Evolutionary conservation across 352 stramenopile species (phyloP), one percentile per base, ranked within the genome.

Genomic region (Phytophthora aleatoria): DNA sequence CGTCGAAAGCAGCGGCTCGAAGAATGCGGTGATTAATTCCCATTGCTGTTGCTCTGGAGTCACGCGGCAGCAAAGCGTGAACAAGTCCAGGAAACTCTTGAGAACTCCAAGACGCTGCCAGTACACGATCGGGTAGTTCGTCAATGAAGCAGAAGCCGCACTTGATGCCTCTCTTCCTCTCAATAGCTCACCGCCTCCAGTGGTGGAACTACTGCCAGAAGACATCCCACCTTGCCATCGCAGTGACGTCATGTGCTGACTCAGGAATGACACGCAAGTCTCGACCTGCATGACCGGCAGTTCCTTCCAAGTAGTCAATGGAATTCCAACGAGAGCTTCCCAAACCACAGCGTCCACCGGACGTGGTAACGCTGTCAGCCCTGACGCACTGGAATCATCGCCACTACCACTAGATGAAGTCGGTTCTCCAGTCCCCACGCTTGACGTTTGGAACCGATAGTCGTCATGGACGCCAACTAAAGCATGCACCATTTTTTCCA

Each of bases 391-490:
- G 10, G 59, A 49, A n/a, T 49, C 30, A 41, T 65, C 59, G 39
- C 57, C 20, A 27, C 58, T 54, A 1, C 33, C 27, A 59, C 11
- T 47, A 31, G 61, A 47, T 55, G 35, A 59, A 8, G 45, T 41
- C 28, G 57, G 24, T n/a, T 57, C 57, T 54, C 45, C 36, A 51
- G 54, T 71, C 13, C 57, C 47, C 3, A 61, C 28, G 47, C 50
- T 53, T 43, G 58, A 60, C 2, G 64, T 79, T 57, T 83, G 75
- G 55, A 92, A 92, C 26, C 83, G 82, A 35, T 95, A 94, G 50
- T 94, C 83, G 28, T 94, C 83, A 12, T 95, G 82, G 1, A 94
- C 76, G 1, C 86, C 88, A 44, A 95, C 86, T 7, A 96, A 47
- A 24, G 86, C 81, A 52, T 92, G 85, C 0, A 96, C 60, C 30